These are phyloP conservation scores for Vanrija sp. DNA, from an alignment of 1,284 basidiomycete species.

Conservation along the genomic window DNA sequence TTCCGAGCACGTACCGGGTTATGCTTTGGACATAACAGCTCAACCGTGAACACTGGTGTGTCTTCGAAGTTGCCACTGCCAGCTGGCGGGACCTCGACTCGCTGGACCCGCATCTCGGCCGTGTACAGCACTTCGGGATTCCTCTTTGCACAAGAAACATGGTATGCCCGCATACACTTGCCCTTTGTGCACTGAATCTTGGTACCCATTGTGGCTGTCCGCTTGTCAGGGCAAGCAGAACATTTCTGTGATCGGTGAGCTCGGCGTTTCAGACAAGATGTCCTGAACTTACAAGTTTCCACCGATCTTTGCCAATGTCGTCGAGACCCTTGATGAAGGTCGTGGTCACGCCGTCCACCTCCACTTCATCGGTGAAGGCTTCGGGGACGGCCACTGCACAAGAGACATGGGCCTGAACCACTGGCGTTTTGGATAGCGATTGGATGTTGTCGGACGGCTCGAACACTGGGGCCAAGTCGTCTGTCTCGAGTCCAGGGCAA, in stretches of 20 bases:
- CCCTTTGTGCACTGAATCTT: slow-evolving; percentile 89
- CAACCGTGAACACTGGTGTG: slow-evolving; percentile 63
- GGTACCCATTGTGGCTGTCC: slow-evolving; percentile 70
- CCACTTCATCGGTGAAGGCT: slow-evolving; percentile 69
- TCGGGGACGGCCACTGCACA: slow-evolving; percentile 79
- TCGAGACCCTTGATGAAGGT: slow-evolving; percentile 68
- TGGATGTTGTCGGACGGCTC: slow-evolving; percentile 18
- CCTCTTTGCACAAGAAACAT: slow-evolving; percentile 75
- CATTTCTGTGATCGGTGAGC: slow-evolving; percentile 65
- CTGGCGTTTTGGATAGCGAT: slow-evolving; percentile 6
- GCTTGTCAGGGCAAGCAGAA: slow-evolving; percentile 66
- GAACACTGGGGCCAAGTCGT: slow-evolving; percentile 61
- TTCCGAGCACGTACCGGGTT: slow-evolving; percentile 57
- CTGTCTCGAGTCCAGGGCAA: slow-evolving; percentile 61
- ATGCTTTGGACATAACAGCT: slow-evolving; percentile 71
- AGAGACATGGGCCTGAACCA: slow-evolving; percentile 54
- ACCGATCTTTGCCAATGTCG: slow-evolving; percentile 78
- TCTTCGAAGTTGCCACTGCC: background rate
- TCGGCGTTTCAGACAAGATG: background rate
- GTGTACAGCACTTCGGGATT: slow-evolving; percentile 24
- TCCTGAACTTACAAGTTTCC: slow-evolving; percentile 68
- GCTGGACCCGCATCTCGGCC: slow-evolving; percentile 10
- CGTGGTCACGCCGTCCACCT: slow-evolving; percentile 42
- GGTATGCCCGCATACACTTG: slow-evolving; percentile 88
- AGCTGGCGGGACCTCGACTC: too few relatives aligned